Base-by-base conservation (phyloP, 2,329 filamentous ascomycete genomes). In the Clonostachys sp. region DNA sequence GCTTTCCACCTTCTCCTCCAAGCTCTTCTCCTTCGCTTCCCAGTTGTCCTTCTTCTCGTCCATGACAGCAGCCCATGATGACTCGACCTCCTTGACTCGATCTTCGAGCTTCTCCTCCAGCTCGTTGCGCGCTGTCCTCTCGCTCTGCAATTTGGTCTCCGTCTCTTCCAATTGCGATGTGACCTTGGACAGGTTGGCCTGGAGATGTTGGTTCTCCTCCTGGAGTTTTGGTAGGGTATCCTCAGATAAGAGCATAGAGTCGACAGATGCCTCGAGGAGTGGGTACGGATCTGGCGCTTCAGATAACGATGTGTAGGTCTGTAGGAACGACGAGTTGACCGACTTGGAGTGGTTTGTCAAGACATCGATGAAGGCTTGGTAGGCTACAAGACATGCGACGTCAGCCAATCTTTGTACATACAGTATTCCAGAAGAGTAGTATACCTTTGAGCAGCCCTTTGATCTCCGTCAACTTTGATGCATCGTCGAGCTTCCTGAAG, bases 261-360 rank as follows among this genome's bases (percentile, higher is more conserved):
- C 94, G 55, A 99, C 89, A 1, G 92, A 96, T 24, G 94, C 92
- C 71, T 99, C 95, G 40, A 99, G 86, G 24, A 99, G 75, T 8
- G 94, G 94, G 57, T 97, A 99, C 39, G 94, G 94, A 64, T 99
- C 94, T 14, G 94, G 94, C 2, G 89, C 94, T 72, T 99, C 95
- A 46, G 92, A 96, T 34, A 99, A 75, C 5, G 91, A 88, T 5
- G 91, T 94, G 65, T 99, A 99, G 30, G 94, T 77, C 60, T 95
- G 89, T 52, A 99, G 75, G 62, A 99, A 99, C 7, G 91, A 87
- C 14, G 91, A 91, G 57, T 95, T 95, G 46, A 94, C 89, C 6
- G 89, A 83, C 68, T 99, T 99, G 57, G 91, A 94, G 66, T 97
- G 92, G 65, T 92, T 96, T 17, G 94, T 95, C 51, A 99, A 78